Base-by-base conservation (phyloP, 2,329 filamentous ascomycete species). In the Xylariales sp. region DNA sequence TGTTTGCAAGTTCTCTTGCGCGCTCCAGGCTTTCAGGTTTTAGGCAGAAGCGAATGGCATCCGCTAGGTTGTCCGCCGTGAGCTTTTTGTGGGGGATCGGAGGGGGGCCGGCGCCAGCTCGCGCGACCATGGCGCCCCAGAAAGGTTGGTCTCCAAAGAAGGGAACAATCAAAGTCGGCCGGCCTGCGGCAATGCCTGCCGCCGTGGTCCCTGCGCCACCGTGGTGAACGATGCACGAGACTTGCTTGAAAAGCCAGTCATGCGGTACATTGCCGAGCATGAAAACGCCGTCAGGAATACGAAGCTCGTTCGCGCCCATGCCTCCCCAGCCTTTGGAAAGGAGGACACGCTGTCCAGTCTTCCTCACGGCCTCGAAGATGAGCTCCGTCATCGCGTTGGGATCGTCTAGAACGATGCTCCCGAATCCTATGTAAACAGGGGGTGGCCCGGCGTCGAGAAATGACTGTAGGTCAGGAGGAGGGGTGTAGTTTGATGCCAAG, bases 311-410 rank as follows among this genome's bases (percentile, higher is more conserved):
- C 0, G 78, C 83, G 20, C 88, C 88, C 6, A 95, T 69, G 1
- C 88, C 88, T 33, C 88, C 88, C 89, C 88, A 95, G 12, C 88
- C 89, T 53, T 91, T 89, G 0, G 87, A 91, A 1, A 95, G 83
- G 1, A 95, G 65, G 2, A 88, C 88, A 40, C 88, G 73, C n/a
- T 85, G 62, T 4, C 74, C 74, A 10, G 64, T 60, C 31, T 54
- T 56, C 15, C 53, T 49, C 3, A 76, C 62, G 1, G 72, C 70
- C n/a, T 66, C 58, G 4, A 76, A 59, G 1, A 77, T 62, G 10
- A 60, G 65, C 3, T 59, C 48, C 0, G 66, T 72, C 4, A 76
- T 47, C 7, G 42, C 51, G 11, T 64, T 49, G 0, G 73, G 66
- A 20, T 76, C 59, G 15, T 75, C 70, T 3, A 77, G 61, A 1